Evolutionary conservation across 352 stramenopile genomes (phyloP).

Genomic region (Plasmopara viticola): DNA sequence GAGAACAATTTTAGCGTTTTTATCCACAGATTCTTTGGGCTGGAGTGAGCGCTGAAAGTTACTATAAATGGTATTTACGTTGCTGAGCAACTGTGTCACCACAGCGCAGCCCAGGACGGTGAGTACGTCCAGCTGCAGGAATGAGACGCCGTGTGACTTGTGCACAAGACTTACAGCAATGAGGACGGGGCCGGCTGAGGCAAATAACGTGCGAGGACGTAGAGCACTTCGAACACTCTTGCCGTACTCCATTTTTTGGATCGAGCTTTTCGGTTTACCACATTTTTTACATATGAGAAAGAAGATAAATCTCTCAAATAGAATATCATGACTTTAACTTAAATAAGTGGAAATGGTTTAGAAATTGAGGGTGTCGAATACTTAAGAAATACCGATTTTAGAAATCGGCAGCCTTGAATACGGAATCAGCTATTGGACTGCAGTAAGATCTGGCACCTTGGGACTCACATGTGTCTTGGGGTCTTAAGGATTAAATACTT

Average conservation of each 20-base stretch:
- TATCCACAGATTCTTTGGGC: constrained; percentile 28
- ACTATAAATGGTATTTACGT: constrained; percentile 66
- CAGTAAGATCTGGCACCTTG: too few species aligned
- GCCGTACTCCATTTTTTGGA: constrained; percentile 40
- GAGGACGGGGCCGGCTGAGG: constrained; percentile 42
- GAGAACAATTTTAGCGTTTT: constrained; percentile 44
- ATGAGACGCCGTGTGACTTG: constrained; percentile 28
- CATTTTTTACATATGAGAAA: too few species aligned
- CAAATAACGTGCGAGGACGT: constrained; percentile 52
- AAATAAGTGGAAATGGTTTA: too few species aligned
- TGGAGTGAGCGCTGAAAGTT: constrained; percentile 63
- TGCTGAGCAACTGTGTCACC: constrained; percentile 61
- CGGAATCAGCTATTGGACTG: too few species aligned
- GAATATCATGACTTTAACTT: too few species aligned
- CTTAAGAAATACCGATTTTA: too few species aligned
- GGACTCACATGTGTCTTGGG: too few species aligned
- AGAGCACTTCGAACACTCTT: constrained; percentile 59
- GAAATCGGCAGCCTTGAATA: too few species aligned
- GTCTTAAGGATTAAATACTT: too few species aligned
- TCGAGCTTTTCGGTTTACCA: background rate
- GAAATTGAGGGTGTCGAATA: too few species aligned
- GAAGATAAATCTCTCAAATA: too few species aligned
- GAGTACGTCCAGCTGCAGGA: constrained; percentile 38
- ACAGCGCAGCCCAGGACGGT: constrained; percentile 36
- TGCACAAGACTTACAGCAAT: constrained; percentile 48